These are phyloP conservation scores for Tetradesmus lagerheimii DNA, from an alignment of 139 green algal species.

Conservation along the genomic window DNA sequence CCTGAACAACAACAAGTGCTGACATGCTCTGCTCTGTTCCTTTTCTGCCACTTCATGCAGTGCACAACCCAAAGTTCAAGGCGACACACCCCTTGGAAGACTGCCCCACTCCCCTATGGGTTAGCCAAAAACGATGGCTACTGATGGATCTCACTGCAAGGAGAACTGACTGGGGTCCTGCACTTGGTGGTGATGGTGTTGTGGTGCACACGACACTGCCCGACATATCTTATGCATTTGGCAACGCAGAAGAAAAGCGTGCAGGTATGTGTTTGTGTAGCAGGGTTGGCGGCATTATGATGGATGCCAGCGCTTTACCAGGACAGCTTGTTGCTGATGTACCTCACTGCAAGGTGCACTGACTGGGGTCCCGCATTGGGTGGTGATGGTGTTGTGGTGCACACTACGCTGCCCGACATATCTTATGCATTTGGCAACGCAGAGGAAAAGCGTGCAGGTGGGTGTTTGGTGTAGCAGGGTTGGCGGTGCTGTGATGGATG, in stretches of 20 bases:
- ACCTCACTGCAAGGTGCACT: background rate
- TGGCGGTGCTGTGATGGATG: too few relatives aligned
- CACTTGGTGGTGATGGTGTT: conserved; percentile 71
- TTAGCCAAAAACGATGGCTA: conserved; percentile 54
- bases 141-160: conserved; percentile 56
- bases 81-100: conserved; percentile 66
- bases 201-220: conserved; percentile 66
- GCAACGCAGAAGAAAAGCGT: conserved; percentile 22
- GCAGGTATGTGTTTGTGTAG: too few relatives aligned
- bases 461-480: too few relatives aligned
- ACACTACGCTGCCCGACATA: background rate
- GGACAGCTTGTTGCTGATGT: too few relatives aligned
- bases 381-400: background rate
- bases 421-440: too few relatives aligned
- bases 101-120: conserved; percentile 63
- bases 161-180: conserved; percentile 73
- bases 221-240: conserved; percentile 61
- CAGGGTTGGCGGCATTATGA: background rate
- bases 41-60: background rate
- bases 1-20: too few relatives aligned
- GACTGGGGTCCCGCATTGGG: too few relatives aligned
- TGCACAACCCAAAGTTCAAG: conserved; percentile 54
- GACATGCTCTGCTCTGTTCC: background rate
- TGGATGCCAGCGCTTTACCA: background rate
- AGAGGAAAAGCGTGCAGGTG: too few relatives aligned